Percentiles rank a stretch among this genome's conserved stretches.
Evolutionary conservation across 129 eudicot species (phyloP).

Genomic region (Dittrichia graveolens): DNA sequence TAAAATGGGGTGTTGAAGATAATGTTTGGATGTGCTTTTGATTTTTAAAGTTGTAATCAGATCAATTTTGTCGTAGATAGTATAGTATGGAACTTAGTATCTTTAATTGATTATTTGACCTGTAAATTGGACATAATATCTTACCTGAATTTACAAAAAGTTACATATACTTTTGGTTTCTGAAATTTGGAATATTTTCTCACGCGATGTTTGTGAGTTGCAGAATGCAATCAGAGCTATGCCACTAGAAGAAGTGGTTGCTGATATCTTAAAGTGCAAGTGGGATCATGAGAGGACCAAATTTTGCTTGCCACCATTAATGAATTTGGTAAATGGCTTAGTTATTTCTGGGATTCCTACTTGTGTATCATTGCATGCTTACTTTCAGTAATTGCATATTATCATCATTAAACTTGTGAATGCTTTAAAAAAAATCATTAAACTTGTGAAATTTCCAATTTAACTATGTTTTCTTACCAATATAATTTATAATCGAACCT

Average conservation of each 20-base stretch:
- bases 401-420: conserved; percentile 1
- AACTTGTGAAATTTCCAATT: neutral
- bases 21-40: conserved; percentile 1
- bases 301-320: conserved; percentile 81
- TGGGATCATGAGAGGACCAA: conserved; percentile 96
- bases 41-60: neutral
- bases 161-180: neutral
- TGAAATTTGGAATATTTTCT: conserved; percentile 3
- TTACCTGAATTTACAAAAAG: neutral
- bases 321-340: conserved; percentile 66
- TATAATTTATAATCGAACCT: neutral
- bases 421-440: neutral
- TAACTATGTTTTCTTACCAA: neutral
- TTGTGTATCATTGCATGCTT: neutral
- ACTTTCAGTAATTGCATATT: neutral
- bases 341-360: neutral
- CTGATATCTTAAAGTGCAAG: conserved; percentile 65
- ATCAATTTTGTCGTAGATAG: neutral
- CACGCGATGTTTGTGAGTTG: conserved; percentile 36
- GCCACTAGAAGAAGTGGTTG: conserved; percentile 70
- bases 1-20: neutral
- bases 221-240: conserved; percentile 63
- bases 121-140: neutral
- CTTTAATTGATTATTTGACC: neutral
- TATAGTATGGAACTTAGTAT: neutral